Evolutionary conservation across 306 rosid species (phyloP).

Genomic region (Inga laurina): DNA sequence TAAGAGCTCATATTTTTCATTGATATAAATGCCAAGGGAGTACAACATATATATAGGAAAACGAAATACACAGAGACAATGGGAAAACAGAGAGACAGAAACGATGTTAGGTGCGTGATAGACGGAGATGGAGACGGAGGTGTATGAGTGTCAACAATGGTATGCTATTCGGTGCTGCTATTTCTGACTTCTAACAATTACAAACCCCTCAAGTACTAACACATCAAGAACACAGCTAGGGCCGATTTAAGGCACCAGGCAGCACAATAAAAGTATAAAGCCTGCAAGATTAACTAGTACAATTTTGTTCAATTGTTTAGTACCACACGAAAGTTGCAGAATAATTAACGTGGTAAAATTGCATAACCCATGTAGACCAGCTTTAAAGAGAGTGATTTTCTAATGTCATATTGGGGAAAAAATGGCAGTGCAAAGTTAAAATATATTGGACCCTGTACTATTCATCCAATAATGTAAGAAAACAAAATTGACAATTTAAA

Average conservation of each 20-base stretch:
- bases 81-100: no score
- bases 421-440: background rate
- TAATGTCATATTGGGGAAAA: background rate
- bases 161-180: no score
- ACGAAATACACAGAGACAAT: no score
- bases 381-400: background rate
- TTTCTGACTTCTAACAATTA: no score
- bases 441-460: background rate
- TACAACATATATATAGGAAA: no score
- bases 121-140: no score
- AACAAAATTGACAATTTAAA: slow-evolving; percentile 10
- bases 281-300: background rate
- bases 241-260: background rate
- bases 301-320: background rate
- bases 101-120: no score
- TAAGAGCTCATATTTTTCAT: no score
- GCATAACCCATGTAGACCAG: background rate
- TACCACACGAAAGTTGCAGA: background rate
- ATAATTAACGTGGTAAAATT: background rate
- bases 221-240: background rate
- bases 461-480: background rate
- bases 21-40: no score
- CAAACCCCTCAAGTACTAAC: background rate
- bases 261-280: background rate
- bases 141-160: no score